phyloP scores from a whole-genome alignment of 2,329 filamentous ascomycete species.

The Aureobasidium subglaciale region DNA sequence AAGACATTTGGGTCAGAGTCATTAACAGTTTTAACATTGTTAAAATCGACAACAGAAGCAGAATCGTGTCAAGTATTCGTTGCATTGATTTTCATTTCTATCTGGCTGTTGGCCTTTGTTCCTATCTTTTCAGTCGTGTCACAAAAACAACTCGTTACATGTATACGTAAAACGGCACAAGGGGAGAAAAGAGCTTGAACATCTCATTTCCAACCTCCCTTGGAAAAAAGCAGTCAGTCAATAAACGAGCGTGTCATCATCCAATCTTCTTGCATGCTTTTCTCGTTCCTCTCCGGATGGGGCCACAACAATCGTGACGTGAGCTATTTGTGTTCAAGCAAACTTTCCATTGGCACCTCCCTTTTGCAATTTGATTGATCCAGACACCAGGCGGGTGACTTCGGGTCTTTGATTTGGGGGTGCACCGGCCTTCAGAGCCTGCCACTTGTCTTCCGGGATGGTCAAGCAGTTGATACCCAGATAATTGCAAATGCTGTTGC shows the following conservation, averaged over 20 bases:
- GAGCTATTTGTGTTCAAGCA: not conserved
- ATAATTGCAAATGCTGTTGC: conserved; percentile 84
- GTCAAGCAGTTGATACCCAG: conserved; percentile 92
- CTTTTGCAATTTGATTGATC: not conserved
- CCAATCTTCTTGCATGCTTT: not conserved
- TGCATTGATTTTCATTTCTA: not conserved
- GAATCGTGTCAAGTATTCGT: no score
- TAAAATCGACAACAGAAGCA: no score
- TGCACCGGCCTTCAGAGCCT: not conserved
- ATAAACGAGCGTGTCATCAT: conserved; percentile 7
- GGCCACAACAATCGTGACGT: not conserved
- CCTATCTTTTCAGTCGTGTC: not conserved
- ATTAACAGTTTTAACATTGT: no score
- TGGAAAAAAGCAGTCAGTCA: not conserved
- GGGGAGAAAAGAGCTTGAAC: not conserved
- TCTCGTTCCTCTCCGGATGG: not conserved
- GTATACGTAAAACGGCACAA: not conserved
- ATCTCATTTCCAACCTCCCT: not conserved
- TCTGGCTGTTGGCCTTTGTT: not conserved
- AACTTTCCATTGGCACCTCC: conserved; percentile 11
- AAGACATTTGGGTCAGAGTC: no score
- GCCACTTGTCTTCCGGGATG: conserved; percentile 47
- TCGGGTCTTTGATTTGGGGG: not conserved
- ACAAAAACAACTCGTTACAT: not conserved
- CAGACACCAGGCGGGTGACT: not conserved